These are phyloP conservation scores for Fusarium sublunatum DNA, from an alignment of 2,329 filamentous ascomycete species.

Conservation along the genomic window DNA sequence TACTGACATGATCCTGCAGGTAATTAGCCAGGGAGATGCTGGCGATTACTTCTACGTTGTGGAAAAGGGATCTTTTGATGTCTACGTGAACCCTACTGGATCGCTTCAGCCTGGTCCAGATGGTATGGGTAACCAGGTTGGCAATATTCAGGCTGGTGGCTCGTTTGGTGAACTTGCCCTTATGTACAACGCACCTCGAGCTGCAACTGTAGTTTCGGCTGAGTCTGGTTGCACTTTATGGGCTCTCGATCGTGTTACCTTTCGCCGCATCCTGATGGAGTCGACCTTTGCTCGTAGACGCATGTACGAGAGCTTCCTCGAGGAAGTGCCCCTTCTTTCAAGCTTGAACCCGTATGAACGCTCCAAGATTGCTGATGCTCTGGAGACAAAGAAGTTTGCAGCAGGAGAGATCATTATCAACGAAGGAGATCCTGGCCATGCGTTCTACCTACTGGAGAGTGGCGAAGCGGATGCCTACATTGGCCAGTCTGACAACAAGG, in stretches of 20 bases:
- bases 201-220: constrained; percentile 89
- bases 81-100: constrained; percentile 86
- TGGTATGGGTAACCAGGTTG: constrained; percentile 85
- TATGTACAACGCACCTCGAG: constrained; percentile 98
- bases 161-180: constrained; percentile 96
- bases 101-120: constrained; percentile 81
- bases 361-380: constrained; percentile 95
- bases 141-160: constrained; percentile 84
- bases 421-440: constrained; percentile 90
- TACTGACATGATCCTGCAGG: constrained; percentile 63
- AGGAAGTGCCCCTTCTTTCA: constrained; percentile 88
- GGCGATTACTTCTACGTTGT: constrained; percentile 99
- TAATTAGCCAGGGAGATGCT: constrained; percentile 94
- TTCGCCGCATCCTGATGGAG: constrained; percentile 98
- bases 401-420: constrained; percentile 85
- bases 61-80: constrained; percentile 88
- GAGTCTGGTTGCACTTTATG: constrained; percentile 85
- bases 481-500: constrained; percentile 73
- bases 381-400: constrained; percentile 89
- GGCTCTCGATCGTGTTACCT: constrained; percentile 95
- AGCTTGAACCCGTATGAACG: constrained; percentile 91
- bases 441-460: constrained; percentile 90
- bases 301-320: constrained; percentile 97
- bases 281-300: constrained; percentile 94
- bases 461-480: constrained; percentile 91